Base-by-base conservation (phyloP, 345 rosid species). In the Diplotaxis tenuifolia region DNA sequence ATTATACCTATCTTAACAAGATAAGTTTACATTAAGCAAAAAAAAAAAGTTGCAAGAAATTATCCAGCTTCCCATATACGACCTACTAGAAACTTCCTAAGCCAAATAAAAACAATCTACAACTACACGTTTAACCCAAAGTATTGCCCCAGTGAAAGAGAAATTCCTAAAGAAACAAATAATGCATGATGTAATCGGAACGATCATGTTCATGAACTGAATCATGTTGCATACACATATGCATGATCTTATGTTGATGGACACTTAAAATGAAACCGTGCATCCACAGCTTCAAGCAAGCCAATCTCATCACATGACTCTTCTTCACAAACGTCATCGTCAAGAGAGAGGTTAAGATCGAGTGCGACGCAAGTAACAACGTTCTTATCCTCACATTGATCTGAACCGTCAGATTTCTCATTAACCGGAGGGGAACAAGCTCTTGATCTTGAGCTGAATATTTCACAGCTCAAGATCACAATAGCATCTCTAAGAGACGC, bases 381-480 rank as follows among this genome's bases (percentile, higher is more conserved):
- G 45, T 76, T 73, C 65, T 78, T 73, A 0, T 73, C 81, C 18
- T 73, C 67, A 4, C 70, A 62, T 23, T 68, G 79, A 50, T 82
- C 75, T 18, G 80, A 77, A 21, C 74, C 71, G 18, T 82, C 83
- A 3, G 77, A 73, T 73, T 76, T 88, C 62, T 77, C 81, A 76
- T 76, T 80, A 20, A 57, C 16, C 4, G 50, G 67, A 47, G 93
- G 93, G 59, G 89, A 88, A 66, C 86, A 85, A 23, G 83, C 95
- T 78, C 93, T 83, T 52, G 94, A 89, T 75, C 87, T 89, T 23
- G 91, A 84, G 19, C 84, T 86, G 40, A 86, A 84, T 73, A 86
- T 88, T 75, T 87, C 91, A 36, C 94, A 85, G 68, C 96, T 90
- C 79, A 93, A 81, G 75, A 93, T 87, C 52, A 88, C 78, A 38